Conservation (phyloP, 495 filamentous ascomycete species). For the Hypoxylon fuscum region DNA sequence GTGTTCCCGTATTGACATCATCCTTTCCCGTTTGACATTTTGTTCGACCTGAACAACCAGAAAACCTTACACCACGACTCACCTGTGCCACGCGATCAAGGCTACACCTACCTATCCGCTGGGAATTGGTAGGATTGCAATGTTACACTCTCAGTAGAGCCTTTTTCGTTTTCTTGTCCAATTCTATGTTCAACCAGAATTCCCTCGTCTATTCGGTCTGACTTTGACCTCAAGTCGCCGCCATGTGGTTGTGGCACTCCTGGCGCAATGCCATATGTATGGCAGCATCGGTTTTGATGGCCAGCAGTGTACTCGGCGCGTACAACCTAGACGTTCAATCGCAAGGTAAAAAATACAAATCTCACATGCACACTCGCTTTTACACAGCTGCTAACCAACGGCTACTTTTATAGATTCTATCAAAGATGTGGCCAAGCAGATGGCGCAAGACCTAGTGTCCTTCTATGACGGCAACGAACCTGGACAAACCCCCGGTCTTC, state of each 20-base stretch:
- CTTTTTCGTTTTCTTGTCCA: slow-evolving; percentile 5
- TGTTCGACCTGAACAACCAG: neutral
- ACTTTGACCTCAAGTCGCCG: slow-evolving; percentile 16
- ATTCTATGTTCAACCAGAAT: slow-evolving; percentile 25
- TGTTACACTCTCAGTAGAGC: slow-evolving; percentile 24
- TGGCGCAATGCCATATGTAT: slow-evolving; percentile 23
- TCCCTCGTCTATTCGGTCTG: slow-evolving; percentile 12
- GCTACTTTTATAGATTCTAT: slow-evolving; percentile 65
- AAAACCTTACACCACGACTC: slow-evolving; percentile 8
- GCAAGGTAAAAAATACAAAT: slow-evolving; percentile 11
- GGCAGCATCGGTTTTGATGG: slow-evolving; percentile 29
- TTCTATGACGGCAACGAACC: slow-evolving; percentile 73
- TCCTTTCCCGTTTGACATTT: slow-evolving; percentile 20
- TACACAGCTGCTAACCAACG: slow-evolving; percentile 5
- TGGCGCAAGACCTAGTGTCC: slow-evolving; percentile 71
- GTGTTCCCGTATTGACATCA: slow-evolving; percentile 17
- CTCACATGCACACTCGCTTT: neutral
- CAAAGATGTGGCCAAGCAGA: slow-evolving; percentile 65
- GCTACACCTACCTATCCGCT: slow-evolving; percentile 9
- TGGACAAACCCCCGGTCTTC: slow-evolving; percentile 59
- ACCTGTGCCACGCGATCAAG: slow-evolving; percentile 10
- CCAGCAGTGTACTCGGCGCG: slow-evolving; percentile 12
- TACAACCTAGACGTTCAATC: slow-evolving; percentile 35
- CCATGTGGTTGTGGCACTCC: slow-evolving; percentile 27
- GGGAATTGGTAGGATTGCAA: slow-evolving; percentile 24